phyloP scores from a whole-genome alignment of 148 eudicot genomes.

The Euryodendron excelsum region DNA sequence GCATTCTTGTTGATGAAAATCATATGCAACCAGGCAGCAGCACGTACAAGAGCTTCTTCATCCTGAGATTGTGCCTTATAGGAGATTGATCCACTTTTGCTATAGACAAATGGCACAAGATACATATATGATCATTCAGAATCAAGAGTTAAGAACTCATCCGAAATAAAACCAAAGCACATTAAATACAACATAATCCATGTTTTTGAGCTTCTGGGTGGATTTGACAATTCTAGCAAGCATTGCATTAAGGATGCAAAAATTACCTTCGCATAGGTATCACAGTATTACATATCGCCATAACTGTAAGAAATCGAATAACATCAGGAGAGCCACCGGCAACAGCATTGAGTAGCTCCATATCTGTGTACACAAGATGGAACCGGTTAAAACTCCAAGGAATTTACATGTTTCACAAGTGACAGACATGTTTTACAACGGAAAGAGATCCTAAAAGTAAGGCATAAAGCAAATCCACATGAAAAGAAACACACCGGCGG shows the following conservation, averaged over 20 bases:
- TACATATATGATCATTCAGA: background rate
- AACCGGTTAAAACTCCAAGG: constrained; percentile 20
- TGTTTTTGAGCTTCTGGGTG: background rate
- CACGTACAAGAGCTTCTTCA: constrained; percentile 98
- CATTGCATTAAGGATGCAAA: background rate
- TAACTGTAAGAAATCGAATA: constrained; percentile 68
- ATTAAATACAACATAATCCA: background rate
- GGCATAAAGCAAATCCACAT: background rate
- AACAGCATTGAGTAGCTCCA: constrained; percentile 64
- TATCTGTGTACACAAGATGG: constrained; percentile 47
- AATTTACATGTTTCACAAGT: constrained; percentile 7
- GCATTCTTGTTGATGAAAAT: constrained; percentile 62
- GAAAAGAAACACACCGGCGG: background rate
- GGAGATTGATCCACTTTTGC: constrained; percentile 73
- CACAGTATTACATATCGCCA: constrained; percentile 95
- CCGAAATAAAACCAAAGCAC: constrained; percentile 5
- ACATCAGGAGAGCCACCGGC: constrained; percentile 66
- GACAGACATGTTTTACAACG: background rate
- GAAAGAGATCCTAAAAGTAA: background rate
- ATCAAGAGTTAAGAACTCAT: background rate
- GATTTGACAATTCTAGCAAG: background rate
- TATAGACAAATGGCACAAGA: constrained; percentile 21
- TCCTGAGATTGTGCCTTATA: constrained; percentile 98
- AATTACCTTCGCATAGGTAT: constrained; percentile 75
- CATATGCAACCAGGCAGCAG: constrained; percentile 86